These are phyloP conservation scores for Vachellia collinsii DNA, from an alignment of 306 rosid species.

Conservation along the genomic window DNA sequence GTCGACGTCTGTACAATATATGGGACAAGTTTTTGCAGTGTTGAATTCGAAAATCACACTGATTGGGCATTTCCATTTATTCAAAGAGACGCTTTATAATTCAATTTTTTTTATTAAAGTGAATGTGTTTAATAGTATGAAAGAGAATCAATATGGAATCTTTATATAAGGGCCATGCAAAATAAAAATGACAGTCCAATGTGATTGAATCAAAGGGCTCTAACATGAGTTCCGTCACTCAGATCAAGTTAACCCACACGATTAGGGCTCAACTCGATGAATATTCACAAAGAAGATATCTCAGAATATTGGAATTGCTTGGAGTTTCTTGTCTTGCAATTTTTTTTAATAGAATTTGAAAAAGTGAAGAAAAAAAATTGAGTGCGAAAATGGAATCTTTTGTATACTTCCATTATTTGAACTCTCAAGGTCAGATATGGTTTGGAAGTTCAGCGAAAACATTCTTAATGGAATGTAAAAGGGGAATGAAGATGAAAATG, in stretches of 20 bases:
- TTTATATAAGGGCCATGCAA: background rate
- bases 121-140: no score
- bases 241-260: background rate
- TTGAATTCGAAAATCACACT: background rate
- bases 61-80: background rate
- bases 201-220: background rate
- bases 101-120: no score
- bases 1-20: background rate
- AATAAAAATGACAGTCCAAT: background rate
- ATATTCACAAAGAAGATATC: background rate
- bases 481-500: background rate
- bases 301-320: background rate
- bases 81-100: no score
- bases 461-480: background rate
- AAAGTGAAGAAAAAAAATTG: no score
- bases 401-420: background rate
- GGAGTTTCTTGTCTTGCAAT: no score
- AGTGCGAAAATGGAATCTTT: background rate
- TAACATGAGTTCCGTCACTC: background rate
- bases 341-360: background rate
- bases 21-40: background rate
- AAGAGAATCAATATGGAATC: background rate
- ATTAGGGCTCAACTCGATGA: no score
- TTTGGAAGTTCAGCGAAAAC: background rate
- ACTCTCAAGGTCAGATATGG: background rate